Base-by-base conservation (phyloP, 352 stramenopile species). In the Phytopythium delawarense region DNA sequence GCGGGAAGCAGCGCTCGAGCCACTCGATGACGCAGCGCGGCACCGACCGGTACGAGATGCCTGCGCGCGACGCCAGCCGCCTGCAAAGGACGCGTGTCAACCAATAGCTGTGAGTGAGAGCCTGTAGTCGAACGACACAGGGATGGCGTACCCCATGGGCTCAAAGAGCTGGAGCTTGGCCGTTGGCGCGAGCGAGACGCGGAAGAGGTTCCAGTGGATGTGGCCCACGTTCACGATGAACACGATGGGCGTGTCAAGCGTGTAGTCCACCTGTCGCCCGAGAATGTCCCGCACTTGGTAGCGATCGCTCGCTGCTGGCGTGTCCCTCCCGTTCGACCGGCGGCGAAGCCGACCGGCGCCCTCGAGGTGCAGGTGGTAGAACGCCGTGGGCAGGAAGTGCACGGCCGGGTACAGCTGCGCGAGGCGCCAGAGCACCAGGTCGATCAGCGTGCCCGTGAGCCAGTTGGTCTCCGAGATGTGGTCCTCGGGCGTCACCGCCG, bases 131-230 rank as follows among this genome's bases (percentile, higher is more conserved):
- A 46, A 18, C 12, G 8, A 6, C 35, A 54, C 18, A 28, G 45
- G 44, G 30, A 18, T 20, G 60, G 72, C 68, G 45, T 60, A 84
- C 67, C 89, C 89, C 81, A 96, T 93, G 8, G 89, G 89, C 57
- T 97, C 89, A 64, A 97, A 97, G 11, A 97, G 73, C 71, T 97
- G 84, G 15, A 97, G 69, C 61, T 84, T 74, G 1, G 87, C 75
- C 2, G 75, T 65, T 1, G 85, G 84, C 4, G 66, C 20, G n/a
- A 92, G 66, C 71, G 93, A 77, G 51, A 96, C 81, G 20, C 89
- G 87, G 40, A 96, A 80, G 30, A 97, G 69, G 51, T 96, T 96
- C 89, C 89, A 97, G 74, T 97, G 89, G 57, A 95, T 88, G 42
- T 74, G 72, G 9, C 79, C 76, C 28, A 86, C 76, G 62, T 97